Evolutionary conservation across 208 protist species (phyloP), one percentile per base, ranked within the genome.

Genomic region (Borovskyia barvae): DNA sequence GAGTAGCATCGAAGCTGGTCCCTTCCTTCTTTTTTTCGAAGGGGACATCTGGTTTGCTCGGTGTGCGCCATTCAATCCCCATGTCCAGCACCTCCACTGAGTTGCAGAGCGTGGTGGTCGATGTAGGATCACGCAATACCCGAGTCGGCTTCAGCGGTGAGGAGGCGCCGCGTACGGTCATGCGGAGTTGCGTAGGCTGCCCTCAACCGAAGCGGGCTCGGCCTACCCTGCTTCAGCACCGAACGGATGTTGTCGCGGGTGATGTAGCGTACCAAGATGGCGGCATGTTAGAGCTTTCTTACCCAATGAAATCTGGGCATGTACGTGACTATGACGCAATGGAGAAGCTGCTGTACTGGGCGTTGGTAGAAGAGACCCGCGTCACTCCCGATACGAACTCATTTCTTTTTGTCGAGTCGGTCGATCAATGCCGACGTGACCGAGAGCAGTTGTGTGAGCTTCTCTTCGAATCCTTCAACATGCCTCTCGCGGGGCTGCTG

Each of bases 401-500:
- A 28, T 55, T 90, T 26, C 73, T 99, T n/a, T 87, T 99, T 30
- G 98, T 98, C n/a, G 97, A 99, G 80, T 71, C 98, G 5, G 90
- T 98, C 5, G 66, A 95, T 64, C 99, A 98, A 62, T 90, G 95
- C 7, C 80, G 89, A 33, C 57, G 73, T 14, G 98, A 98, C 64
- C 92, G 93, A 17, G 88, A 98, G 69, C 87, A 92, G 26, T 80
- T 98, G 64, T 75, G 92, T 24, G 86, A 99, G 67, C 50, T 94
- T 26, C 84, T 99, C 66, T 99, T 99, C 71, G 99, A 99, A 79
- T 85, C 77, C 43, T 99, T 99, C 67, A 85, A 90, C 54, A 94
- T 99, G 54, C 82, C 94, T 15, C 82, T 85, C 7, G 57, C 94
- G 12, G 95, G 98, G 51, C 66, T 99, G 26, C 77, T 93, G 37